Evolutionary conservation across 257 asterid genomes (phyloP).

Genomic region (Solanum okadae): DNA sequence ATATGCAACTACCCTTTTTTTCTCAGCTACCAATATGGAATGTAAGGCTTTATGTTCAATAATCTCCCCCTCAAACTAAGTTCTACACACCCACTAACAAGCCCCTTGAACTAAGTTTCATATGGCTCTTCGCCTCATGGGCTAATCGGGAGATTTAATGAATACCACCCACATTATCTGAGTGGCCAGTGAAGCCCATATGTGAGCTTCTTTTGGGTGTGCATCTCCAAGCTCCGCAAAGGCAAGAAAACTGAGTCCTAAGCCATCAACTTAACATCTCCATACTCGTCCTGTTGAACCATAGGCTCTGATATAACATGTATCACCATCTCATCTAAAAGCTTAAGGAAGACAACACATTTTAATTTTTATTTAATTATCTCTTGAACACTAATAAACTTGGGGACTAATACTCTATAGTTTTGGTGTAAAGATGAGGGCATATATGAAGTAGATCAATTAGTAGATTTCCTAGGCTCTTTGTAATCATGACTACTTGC

Average conservation of each 20-base stretch:
- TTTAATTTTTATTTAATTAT: not conserved
- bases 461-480: too few relatives aligned
- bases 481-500: too few relatives aligned
- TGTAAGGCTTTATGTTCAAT: not conserved
- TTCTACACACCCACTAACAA: not conserved
- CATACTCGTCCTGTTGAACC: not conserved
- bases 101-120: not conserved
- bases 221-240: not conserved
- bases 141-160: not conserved
- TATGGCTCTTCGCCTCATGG: not conserved
- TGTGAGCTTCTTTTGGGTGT: not conserved
- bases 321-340: not conserved
- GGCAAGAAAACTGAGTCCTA: not conserved
- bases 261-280: not conserved
- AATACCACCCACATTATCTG: not conserved
- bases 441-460: too few relatives aligned
- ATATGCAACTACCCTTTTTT: not conserved
- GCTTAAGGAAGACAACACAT: not conserved
- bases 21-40: not conserved
- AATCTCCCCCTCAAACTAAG: not conserved
- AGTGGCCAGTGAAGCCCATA: not conserved
- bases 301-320: not conserved
- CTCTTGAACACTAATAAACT: not conserved
- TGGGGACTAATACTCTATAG: too few relatives aligned
- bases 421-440: too few relatives aligned